Evolutionary conservation across 179 eudicot species (phyloP).

Genomic region (Silene vulgaris): DNA sequence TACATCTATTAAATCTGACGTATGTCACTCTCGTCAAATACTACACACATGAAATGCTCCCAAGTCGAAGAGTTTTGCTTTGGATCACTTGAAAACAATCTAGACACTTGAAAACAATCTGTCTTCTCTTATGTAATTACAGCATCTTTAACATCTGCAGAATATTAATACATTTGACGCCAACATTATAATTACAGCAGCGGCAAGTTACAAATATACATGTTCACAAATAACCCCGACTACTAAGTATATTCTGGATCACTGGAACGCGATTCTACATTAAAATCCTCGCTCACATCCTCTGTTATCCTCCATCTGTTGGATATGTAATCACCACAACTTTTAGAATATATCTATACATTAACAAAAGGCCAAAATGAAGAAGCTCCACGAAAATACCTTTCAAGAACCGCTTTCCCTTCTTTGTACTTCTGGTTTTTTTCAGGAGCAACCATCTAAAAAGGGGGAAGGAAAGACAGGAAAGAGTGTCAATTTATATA

Average conservation of each 20-base stretch:
- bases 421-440: conserved; percentile 38
- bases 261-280: conserved; percentile 29
- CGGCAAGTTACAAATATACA: conserved; percentile 10
- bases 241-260: conserved; percentile 34
- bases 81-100: background rate
- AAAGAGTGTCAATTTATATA: background rate
- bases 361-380: background rate
- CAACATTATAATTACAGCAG: conserved; percentile 13
- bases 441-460: conserved; percentile 36
- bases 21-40: too few species aligned
- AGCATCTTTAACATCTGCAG: background rate
- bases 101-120: background rate
- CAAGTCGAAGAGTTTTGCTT: too few species aligned
- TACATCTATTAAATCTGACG: too few species aligned
- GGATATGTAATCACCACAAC: background rate
- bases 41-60: too few species aligned
- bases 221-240: background rate
- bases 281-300: conserved; percentile 28
- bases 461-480: background rate
- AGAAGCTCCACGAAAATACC: conserved; percentile 18
- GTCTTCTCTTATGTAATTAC: background rate
- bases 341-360: background rate
- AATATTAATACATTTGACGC: background rate
- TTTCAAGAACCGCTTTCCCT: conserved; percentile 40
- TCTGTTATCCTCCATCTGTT: conserved; percentile 34